These are phyloP conservation scores for Mycena haematopus DNA, from an alignment of 768 basidiomycete genomes.

Conservation along the genomic window DNA sequence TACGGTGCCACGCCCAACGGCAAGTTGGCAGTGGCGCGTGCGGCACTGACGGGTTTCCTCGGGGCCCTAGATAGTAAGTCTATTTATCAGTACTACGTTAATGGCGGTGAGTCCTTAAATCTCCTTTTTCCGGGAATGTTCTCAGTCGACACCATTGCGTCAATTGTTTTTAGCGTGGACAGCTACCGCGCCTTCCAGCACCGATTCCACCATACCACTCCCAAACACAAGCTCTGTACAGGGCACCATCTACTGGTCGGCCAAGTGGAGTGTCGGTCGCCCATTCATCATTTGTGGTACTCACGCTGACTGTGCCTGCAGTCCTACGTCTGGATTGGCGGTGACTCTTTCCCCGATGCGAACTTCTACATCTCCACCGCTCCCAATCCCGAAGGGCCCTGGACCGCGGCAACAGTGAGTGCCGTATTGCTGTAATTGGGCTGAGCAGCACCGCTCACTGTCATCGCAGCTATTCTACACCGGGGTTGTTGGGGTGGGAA, in stretches of 20 bases:
- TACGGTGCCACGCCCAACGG: slow-evolving; percentile 18
- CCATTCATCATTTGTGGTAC: background rate
- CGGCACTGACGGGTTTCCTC: slow-evolving; percentile 20
- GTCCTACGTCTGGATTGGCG: slow-evolving; percentile 28
- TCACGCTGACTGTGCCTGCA: background rate
- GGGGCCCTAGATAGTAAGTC: slow-evolving; percentile 12
- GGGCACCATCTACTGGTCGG: slow-evolving; percentile 23
- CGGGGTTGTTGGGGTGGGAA: slow-evolving; percentile 15
- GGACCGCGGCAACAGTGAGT: slow-evolving; percentile 11
- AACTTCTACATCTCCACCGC: slow-evolving; percentile 26
- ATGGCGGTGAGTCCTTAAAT: slow-evolving; percentile 21
- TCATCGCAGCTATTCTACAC: slow-evolving; percentile 19
- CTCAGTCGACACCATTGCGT: background rate
- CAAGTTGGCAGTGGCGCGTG: slow-evolving; percentile 15
- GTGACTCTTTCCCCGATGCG: slow-evolving; percentile 24
- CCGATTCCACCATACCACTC: slow-evolving; percentile 8
- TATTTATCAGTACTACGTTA: slow-evolving; percentile 28
- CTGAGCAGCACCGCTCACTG: no score
- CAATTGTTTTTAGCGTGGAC: slow-evolving; percentile 14
- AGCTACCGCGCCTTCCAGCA: slow-evolving; percentile 1
- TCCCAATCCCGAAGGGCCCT: slow-evolving; percentile 25
- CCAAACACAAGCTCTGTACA: slow-evolving; percentile 22
- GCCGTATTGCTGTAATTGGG: no score
- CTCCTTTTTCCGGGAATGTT: background rate
- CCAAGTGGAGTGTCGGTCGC: slow-evolving; percentile 19